Base-by-base conservation (phyloP, 2,329 filamentous ascomycete genomes). In the Colletotrichum zoysiae region DNA sequence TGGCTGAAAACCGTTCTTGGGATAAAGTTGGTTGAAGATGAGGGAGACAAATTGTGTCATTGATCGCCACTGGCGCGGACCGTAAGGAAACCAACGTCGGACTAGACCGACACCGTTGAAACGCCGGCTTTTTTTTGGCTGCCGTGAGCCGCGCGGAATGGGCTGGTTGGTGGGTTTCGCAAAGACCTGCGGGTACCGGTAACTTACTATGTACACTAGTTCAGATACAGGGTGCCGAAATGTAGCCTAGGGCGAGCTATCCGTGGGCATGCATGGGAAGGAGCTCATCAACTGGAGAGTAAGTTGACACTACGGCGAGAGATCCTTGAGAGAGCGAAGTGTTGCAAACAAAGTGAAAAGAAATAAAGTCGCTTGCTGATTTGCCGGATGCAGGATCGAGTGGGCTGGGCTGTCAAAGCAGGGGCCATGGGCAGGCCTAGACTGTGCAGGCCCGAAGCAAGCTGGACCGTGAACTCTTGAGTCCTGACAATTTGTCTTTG, bases 31-130 rank as follows among this genome's bases (percentile, higher is more conserved):
- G 50, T 44, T 35, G 59, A 51, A 35, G 38, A 44, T 33, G 55
- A 53, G 59, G 51, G n/a, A 50, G 66, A 14, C 46, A 46, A 58
- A 51, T 57, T 72, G 60, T 72, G 65, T 70, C 60, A 72, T 72
- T 65, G 70, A 60, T 60, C 48, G 70, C 70, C 70, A 72, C 70
- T 72, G 70, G 65, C 60, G 70, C 70, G 65, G 59, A 50, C 40
- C 59, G 59, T 50, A 65, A 69, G 65, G 33, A 70, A 38, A 59
- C 70, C 70, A 72, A 51, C 65, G 70, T 61, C 70, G 70, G 65
- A 40, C 70, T 72, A 72, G 60, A 44, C 59, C 48, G 60, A 51
- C 66, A 65, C 60, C 60, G 60, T 70, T 69, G 65, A 20, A 35
- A 44, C 55, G 65, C 66, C 65, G 59, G 55, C 46, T 48, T 55